Base-by-base conservation (phyloP, 208 protist species). In the Leptomonas pyrrhocoris region DNA sequence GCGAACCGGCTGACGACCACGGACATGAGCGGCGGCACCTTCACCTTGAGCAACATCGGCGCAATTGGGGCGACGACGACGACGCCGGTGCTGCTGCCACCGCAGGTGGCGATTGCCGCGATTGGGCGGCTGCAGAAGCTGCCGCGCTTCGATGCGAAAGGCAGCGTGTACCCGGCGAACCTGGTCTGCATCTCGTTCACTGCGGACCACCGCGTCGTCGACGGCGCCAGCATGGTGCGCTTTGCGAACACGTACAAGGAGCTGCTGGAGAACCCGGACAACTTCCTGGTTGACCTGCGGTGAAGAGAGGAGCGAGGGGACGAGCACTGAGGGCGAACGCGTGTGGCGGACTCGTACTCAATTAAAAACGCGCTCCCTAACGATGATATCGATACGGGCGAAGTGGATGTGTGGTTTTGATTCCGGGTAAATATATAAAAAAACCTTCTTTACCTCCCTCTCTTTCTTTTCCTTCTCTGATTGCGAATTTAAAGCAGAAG, bases 1-100 rank as follows among this genome's bases (percentile, higher is more conserved):
- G 19, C 43, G 7, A 93, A 90, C 73, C 79, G 76, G 46, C 68
- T 98, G 11, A 65, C 67, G 23, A 56, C 74, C n/a, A 65, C 70
- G 31, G 85, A 97, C 72, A 73, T 98, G 57, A 61, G 69, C 3
- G 95, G 86, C 27, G 97, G 96, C 60, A 99, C 97, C 31, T 98
- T 99, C 77, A 95, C 97, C 16, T 67, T 99, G 11, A 97, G 92
- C 42, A 99, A 99, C 83, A 98, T 99, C 77, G 98, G 98, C 25
- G 79, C 86, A 16, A 97, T 99, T 61, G 98, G 98, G n/a, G 97
- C 95, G 23, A 98, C 94, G 0, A 96, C 96, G 48, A 74, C 92
- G 18, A 79, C 63, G 31, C 97, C 98, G 12, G 79, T 99, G 40
- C 68, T 99, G 59, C 54, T 96, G 15, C 73, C 87, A 16, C 97